A percentile compares a stretch with the other conserved stretches of the same genome.
phyloP scores from a whole-genome alignment of 768 basidiomycete species.

The Hygrophorus pudorinus region DNA sequence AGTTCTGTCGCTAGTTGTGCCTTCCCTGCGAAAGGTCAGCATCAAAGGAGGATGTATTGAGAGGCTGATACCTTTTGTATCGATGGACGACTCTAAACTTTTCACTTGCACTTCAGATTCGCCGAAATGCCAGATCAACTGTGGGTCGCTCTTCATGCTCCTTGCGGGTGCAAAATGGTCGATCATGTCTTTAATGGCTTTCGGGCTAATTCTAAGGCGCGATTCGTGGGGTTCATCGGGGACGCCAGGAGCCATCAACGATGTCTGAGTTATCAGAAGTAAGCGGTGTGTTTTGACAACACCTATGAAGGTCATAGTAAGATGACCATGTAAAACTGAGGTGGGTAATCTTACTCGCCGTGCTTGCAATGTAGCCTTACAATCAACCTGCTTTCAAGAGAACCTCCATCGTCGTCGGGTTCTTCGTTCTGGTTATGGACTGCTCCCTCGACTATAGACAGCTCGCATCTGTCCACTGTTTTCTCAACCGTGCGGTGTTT shows the following conservation, averaged over 20 bases:
- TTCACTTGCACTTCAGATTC: constrained; percentile 58
- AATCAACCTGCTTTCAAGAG: constrained; percentile 61
- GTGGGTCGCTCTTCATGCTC: constrained; percentile 60
- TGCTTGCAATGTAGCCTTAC: constrained; percentile 77
- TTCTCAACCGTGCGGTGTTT: constrained; percentile 70
- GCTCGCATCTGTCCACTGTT: constrained; percentile 64
- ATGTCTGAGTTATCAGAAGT: constrained; percentile 44
- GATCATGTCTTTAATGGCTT: constrained; percentile 63
- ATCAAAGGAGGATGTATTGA: not conserved
- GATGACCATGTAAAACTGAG: not conserved
- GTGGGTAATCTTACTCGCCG: constrained; percentile 31
- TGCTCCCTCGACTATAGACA: constrained; percentile 52
- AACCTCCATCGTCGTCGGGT: constrained; percentile 40
- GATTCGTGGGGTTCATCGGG: constrained; percentile 52
- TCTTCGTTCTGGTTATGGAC: constrained; percentile 21
- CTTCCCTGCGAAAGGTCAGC: constrained; percentile 29
- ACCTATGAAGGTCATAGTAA: constrained; percentile 30
- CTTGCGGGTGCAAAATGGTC: constrained; percentile 70
- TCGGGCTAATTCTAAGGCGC: constrained; percentile 60
- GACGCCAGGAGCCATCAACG: constrained; percentile 57
- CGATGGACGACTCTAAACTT: constrained; percentile 56
- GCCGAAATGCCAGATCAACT: constrained; percentile 74
- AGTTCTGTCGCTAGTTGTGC: constrained; percentile 68
- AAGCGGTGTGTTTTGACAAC: constrained; percentile 77
- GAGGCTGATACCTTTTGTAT: constrained; percentile 43